These are phyloP conservation scores for Furcasterigmium furcatum DNA, from an alignment of 2,329 filamentous ascomycete species.

Conservation along the genomic window DNA sequence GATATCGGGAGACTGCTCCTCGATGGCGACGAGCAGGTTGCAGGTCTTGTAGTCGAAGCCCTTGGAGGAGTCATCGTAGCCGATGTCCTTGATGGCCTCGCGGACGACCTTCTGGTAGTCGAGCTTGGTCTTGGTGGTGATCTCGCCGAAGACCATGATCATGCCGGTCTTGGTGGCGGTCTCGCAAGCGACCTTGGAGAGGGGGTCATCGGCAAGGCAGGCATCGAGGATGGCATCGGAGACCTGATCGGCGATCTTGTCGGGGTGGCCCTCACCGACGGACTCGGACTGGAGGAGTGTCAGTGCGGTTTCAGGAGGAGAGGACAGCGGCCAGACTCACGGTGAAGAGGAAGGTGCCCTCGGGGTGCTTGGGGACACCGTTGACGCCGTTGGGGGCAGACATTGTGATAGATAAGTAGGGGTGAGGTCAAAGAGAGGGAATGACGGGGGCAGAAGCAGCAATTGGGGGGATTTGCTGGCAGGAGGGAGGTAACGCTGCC, in stretches of 20 bases:
- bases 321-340: constrained; percentile 35
- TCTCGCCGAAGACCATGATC: constrained; percentile 99
- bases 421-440: neutral
- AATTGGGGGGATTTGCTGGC: constrained; percentile 9
- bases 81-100: constrained; percentile 94
- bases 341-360: constrained; percentile 81
- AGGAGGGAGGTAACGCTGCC: constrained; percentile 15
- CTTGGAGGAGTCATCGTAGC: constrained; percentile 95
- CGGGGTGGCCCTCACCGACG: constrained; percentile 86
- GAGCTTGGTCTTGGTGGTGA: constrained; percentile 90
- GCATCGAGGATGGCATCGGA: constrained; percentile 98
- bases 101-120: constrained; percentile 99
- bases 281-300: constrained; percentile 66
- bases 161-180: constrained; percentile 99
- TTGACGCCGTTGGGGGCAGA: constrained; percentile 45
- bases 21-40: constrained; percentile 97
- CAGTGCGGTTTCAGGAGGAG: neutral
- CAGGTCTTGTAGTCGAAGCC: constrained; percentile 99
- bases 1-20: constrained; percentile 98
- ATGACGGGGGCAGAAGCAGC: constrained; percentile 5
- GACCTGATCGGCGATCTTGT: constrained; percentile 98
- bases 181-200: constrained; percentile 99
- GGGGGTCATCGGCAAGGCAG: constrained; percentile 88
- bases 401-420: constrained; percentile 48
- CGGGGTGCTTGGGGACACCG: constrained; percentile 43